These are phyloP conservation scores for Ulota crispa DNA, from an alignment of 225 moss, liverwort and hornwort genomes.

Conservation along the genomic window DNA sequence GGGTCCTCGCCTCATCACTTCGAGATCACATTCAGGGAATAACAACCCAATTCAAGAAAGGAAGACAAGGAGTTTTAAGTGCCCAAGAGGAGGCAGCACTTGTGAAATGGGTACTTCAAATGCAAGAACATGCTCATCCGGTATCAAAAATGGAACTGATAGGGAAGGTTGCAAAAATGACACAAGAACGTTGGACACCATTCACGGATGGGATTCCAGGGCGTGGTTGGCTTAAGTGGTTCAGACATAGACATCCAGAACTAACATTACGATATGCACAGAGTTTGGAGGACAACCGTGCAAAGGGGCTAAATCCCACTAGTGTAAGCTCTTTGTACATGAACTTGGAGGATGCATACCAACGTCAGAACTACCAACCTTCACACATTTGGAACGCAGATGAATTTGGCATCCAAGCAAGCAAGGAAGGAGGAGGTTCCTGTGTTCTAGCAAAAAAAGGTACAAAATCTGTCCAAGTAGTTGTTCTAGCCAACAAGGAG, in stretches of 20 bases:
- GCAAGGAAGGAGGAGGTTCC: background rate
- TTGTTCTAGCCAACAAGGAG: background rate
- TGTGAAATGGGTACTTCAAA: background rate
- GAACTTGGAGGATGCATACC: background rate
- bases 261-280: background rate
- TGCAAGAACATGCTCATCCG: background rate
- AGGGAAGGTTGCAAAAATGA: background rate
- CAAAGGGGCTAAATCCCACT: background rate
- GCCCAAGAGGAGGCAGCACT: background rate
- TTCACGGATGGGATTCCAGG: background rate
- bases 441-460: background rate
- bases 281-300: background rate
- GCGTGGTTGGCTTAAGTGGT: background rate
- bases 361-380: background rate
- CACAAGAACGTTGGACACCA: background rate
- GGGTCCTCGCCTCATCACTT: fast-evolving
- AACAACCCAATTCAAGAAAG: background rate
- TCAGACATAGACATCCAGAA: background rate
- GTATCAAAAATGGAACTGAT: background rate
- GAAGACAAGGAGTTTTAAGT: background rate
- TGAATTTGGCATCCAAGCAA: too few relatives aligned
- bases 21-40: background rate
- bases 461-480: background rate
- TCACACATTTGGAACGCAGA: background rate
- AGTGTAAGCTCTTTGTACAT: background rate